Evolutionary conservation across 129 eudicot genomes (phyloP), one percentile per base, ranked within the genome.

Genomic region (Arctium lappa): DNA sequence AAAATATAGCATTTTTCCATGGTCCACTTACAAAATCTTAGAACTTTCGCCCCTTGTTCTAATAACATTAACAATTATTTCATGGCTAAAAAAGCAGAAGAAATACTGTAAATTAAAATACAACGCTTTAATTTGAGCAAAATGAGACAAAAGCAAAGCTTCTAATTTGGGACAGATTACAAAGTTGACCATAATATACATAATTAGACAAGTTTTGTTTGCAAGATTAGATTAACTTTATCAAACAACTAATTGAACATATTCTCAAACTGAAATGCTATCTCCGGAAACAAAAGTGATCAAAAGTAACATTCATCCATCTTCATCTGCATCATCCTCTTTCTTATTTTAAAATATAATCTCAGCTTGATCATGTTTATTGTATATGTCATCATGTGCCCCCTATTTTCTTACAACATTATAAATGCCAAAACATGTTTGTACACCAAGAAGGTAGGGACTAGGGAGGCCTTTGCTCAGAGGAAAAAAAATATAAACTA

Each of bases 121-220:
- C 11, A 4, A 63, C 18, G 33, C 68, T 44, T 62, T 65, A 31
- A 63, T n/a, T 74, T 42, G 15, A 73, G 63, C 30, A 56, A 53
- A 63, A 38, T 11, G 34, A n/a, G n/a, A 82, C n/a, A 81, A 63
- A 75, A 74, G 30, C 16, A 74, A 65, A 44, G 69, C 80, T 34
- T 71, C 66, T 62, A 62, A 62, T 62, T 11, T 39, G 48, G 79
- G 36, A 74, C 44, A n/a, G 27, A 8, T 72, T 70, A 72, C 72
- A 72, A 80, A 53, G 72, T 72, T 71, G 77, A 80, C 53, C 53
- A 71, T 27, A 9, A 53, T 1, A 48, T 33, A 39, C 22, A 27
- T 10, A 73, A 39, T 30, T n/a, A 63, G 44, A 63, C 73, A 74
- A 65, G 27, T 34, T 63, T 10, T 37, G 84, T 56, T n/a, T 74